Conservation (phyloP, 345 rosid species). For the Salix udensis region DNA sequence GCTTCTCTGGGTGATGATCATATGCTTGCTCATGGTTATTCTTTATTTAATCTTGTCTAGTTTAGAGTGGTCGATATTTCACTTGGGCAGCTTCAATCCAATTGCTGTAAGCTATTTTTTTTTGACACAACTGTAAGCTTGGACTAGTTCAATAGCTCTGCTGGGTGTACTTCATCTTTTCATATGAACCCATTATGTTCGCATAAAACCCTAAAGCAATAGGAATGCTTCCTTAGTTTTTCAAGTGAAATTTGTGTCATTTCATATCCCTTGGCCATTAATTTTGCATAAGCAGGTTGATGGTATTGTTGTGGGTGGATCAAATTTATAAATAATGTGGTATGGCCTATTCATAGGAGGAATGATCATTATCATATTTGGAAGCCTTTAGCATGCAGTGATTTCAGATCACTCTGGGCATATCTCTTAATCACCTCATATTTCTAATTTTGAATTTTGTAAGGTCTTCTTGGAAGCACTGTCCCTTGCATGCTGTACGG, state of each 20-base stretch:
- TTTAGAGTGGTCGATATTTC: neutral
- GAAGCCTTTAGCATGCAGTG: neutral
- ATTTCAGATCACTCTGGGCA: neutral
- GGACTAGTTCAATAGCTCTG: neutral
- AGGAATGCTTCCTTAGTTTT: neutral
- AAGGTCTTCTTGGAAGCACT: slow-evolving; percentile 86
- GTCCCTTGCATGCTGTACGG: slow-evolving; percentile 91
- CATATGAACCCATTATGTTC: neutral
- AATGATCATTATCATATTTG: neutral
- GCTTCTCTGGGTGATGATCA: neutral
- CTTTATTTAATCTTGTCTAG: too few relatives aligned
- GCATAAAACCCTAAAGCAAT: neutral
- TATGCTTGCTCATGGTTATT: too few relatives aligned
- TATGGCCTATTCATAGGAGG: neutral
- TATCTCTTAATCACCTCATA: neutral
- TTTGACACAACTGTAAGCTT: neutral
- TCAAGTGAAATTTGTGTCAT: neutral
- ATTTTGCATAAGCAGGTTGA: neutral
- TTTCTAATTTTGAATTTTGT: neutral
- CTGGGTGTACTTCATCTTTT: neutral
- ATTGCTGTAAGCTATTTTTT: neutral
- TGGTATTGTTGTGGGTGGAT: neutral
- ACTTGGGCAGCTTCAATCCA: neutral
- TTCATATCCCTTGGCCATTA: neutral
- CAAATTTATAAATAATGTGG: neutral